phyloP scores from a whole-genome alignment of 1,284 basidiomycete species.

The Porodaedalea pini region DNA sequence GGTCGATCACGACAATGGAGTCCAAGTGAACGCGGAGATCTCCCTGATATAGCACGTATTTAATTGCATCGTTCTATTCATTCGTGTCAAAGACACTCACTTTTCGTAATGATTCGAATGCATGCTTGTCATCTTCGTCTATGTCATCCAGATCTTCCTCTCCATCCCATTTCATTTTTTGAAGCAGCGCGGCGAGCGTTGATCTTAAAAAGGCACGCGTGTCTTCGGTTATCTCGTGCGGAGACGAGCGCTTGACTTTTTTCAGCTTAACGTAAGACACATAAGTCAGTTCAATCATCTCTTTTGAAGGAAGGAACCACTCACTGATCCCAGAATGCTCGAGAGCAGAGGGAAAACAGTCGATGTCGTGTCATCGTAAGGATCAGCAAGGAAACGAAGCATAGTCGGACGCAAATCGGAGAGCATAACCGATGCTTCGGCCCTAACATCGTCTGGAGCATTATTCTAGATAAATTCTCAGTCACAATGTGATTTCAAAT shows the following conservation, averaged over 20 bases:
- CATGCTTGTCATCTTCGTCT: slow-evolving; percentile 85
- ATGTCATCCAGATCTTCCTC: slow-evolving; percentile 78
- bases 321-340: slow-evolving; percentile 68
- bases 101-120: slow-evolving; percentile 85
- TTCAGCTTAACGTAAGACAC: slow-evolving; percentile 9
- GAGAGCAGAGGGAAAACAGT: slow-evolving; percentile 82
- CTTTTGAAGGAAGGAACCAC: slow-evolving; percentile 26
- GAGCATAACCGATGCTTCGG: slow-evolving; percentile 68
- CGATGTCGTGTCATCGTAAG: slow-evolving; percentile 82
- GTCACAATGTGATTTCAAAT: slow-evolving; percentile 11
- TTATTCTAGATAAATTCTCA: slow-evolving; percentile 46
- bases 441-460: slow-evolving; percentile 53
- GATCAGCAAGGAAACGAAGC: slow-evolving; percentile 87
- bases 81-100: slow-evolving; percentile 36
- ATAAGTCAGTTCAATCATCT: neutral
- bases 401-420: slow-evolving; percentile 76
- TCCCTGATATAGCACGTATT: slow-evolving; percentile 35
- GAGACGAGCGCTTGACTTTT: slow-evolving; percentile 62
- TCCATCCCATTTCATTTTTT: slow-evolving; percentile 93
- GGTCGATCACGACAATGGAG: slow-evolving; percentile 77
- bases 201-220: slow-evolving; percentile 18
- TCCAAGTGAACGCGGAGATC: slow-evolving; percentile 83
- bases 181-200: slow-evolving; percentile 74
- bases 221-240: slow-evolving; percentile 16
- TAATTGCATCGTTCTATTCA: slow-evolving; percentile 1